Conservation (phyloP, 495 filamentous ascomycete species). For the Cenococcum geophilum region DNA sequence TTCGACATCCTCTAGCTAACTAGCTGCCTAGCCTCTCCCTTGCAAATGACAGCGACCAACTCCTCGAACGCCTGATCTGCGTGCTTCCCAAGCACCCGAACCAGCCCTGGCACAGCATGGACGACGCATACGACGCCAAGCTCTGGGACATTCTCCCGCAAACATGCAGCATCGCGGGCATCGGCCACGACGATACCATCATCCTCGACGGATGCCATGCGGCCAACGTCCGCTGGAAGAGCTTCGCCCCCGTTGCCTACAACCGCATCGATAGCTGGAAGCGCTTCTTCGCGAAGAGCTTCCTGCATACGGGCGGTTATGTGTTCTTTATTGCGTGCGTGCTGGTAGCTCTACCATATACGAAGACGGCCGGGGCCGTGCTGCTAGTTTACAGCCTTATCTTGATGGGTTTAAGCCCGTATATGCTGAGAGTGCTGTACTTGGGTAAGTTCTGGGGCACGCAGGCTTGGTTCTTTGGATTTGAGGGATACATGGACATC, state of each 20-base stretch:
- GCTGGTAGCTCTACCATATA: no score
- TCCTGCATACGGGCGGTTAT: no score
- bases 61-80: slow-evolving; percentile 45
- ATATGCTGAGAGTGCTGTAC: slow-evolving; percentile 23
- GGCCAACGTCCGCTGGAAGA: slow-evolving; percentile 39
- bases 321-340: no score
- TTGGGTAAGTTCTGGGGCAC: slow-evolving; percentile 28
- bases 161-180: slow-evolving; percentile 38
- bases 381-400: no score
- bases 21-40: slow-evolving; percentile 44
- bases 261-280: no score
- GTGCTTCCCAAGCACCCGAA: slow-evolving; percentile 29
- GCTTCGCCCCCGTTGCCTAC: slow-evolving; percentile 28
- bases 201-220: slow-evolving; percentile 40
- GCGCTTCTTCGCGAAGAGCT: no score
- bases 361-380: slow-evolving; percentile 7
- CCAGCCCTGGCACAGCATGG: slow-evolving; percentile 32
- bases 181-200: slow-evolving; percentile 40
- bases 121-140: slow-evolving; percentile 34
- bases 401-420: no score
- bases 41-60: slow-evolving; percentile 41
- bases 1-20: no score
- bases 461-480: slow-evolving; percentile 39
- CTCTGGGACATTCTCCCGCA: slow-evolving; percentile 48
- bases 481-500: slow-evolving; percentile 37